phyloP scores from a whole-genome alignment of 2,329 filamentous ascomycete genomes.

The Penicillium italicum region DNA sequence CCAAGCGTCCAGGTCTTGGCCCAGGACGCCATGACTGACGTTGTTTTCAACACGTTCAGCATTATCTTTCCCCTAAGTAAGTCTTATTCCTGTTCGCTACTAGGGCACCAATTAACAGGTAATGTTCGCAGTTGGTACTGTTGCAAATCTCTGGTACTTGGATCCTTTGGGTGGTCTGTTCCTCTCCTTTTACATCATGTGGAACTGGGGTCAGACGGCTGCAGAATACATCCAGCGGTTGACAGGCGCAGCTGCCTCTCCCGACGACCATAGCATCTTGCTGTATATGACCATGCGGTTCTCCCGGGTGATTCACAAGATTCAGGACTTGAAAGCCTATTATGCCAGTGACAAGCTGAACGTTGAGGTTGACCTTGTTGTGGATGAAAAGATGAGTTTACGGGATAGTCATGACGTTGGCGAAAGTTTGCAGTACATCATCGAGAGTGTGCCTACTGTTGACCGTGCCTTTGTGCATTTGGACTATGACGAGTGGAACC shows the following conservation, averaged over 20 bases:
- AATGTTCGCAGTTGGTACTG: constrained; percentile 30
- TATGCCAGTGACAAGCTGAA: constrained; percentile 61
- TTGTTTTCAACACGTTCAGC: constrained; percentile 86
- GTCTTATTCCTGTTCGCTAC: not conserved
- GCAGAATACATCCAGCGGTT: constrained; percentile 61
- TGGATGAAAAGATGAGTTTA: constrained; percentile 54
- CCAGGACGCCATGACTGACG: constrained; percentile 67
- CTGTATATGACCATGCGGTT: constrained; percentile 93
- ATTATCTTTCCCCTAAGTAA: constrained; percentile 74
- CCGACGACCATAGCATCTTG: constrained; percentile 68
- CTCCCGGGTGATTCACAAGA: constrained; percentile 73
- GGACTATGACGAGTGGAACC: constrained; percentile 46
- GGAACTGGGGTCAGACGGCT: constrained; percentile 59
- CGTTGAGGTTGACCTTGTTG: constrained; percentile 61
- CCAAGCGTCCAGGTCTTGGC: constrained; percentile 78
- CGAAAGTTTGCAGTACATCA: constrained; percentile 58
- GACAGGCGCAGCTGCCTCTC: constrained; percentile 59
- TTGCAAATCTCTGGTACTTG: constrained; percentile 53
- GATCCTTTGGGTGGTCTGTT: constrained; percentile 59
- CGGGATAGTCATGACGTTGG: constrained; percentile 59
- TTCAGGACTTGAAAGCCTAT: constrained; percentile 60
- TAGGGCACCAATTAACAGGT: not conserved
- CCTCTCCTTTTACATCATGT: constrained; percentile 59
- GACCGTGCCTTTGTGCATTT: constrained; percentile 50
- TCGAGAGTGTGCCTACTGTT: constrained; percentile 50